Evolutionary conservation across 2,329 filamentous ascomycete genomes (phyloP).

Genomic region (Cercospora beticola): DNA sequence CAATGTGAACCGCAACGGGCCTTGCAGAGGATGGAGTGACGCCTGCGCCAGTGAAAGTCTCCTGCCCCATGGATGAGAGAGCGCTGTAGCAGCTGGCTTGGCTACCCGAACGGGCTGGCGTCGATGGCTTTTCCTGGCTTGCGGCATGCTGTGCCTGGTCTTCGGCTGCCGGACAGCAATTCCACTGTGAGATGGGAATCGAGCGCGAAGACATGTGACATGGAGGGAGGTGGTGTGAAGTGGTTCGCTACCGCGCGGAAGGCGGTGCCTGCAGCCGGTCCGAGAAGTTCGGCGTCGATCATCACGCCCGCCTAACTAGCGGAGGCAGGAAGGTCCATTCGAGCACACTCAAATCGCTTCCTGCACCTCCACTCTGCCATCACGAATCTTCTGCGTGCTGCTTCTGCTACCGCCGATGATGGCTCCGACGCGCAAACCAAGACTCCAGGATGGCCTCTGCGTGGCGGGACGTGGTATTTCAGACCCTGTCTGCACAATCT

Average conservation of each 20-base stretch:
- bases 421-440: not conserved
- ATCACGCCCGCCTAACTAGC: not conserved
- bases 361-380: not conserved
- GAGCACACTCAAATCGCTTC: not conserved
- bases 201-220: not conserved
- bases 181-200: not conserved
- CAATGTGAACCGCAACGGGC: constrained; percentile 9
- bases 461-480: not conserved
- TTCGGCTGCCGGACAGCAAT: not conserved
- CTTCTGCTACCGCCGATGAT: not conserved
- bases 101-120: not conserved
- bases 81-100: not conserved
- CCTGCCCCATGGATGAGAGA: not conserved
- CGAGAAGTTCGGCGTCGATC: not conserved
- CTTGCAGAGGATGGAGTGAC: constrained; percentile 2
- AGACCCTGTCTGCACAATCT: not conserved
- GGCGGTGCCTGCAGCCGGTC: not conserved
- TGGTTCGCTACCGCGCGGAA: not conserved
- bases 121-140: not conserved
- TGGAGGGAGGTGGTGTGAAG: not conserved
- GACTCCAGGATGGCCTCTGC: not conserved
- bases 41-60: constrained; percentile 2
- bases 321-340: not conserved
- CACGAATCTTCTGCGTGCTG: not conserved
- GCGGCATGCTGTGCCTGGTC: not conserved